These are phyloP conservation scores for Picea mariana DNA, from an alignment of 83 land plant genomes.

Conservation along the genomic window DNA sequence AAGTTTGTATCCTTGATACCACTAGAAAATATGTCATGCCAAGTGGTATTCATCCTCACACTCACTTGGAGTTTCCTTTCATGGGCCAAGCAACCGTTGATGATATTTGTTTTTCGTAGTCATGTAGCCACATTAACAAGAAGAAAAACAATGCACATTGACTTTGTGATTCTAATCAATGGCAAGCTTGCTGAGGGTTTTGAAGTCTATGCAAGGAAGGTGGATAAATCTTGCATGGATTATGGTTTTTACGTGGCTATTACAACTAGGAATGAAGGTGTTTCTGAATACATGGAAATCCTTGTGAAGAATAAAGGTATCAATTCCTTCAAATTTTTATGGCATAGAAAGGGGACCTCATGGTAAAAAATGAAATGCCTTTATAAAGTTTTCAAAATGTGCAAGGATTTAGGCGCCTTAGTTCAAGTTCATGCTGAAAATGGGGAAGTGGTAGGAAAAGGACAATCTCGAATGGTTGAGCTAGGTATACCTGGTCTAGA, in stretches of 20 bases:
- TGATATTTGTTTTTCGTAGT: conserved; percentile 78
- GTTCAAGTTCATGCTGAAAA: too few relatives aligned
- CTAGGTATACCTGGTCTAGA: conserved; percentile 97
- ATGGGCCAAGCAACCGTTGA: conserved; percentile 87
- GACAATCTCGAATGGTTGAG: conserved; percentile 82
- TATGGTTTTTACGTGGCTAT: conserved; percentile 23
- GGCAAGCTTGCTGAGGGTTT: conserved; percentile 78
- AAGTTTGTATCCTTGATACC: conserved; percentile 81
- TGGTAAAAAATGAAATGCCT: conserved; percentile 35
- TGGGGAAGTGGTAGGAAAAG: conserved; percentile 58
- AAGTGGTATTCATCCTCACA: conserved; percentile 97
- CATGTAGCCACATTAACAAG: conserved; percentile 96
- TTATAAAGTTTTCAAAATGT: too few relatives aligned
- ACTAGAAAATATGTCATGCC: conserved; percentile 98
- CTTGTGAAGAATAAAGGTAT: conserved; percentile 96
- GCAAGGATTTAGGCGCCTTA: too few relatives aligned
- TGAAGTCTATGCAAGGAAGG: conserved; percentile 67
- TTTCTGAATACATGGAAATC: conserved; percentile 84
- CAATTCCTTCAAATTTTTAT: conserved; percentile 94
- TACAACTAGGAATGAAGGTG: conserved; percentile 86
- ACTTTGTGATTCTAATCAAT: conserved; percentile 84
- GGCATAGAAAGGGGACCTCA: conserved; percentile 93
- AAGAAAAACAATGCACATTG: conserved; percentile 98
- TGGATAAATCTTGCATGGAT: conserved; percentile 86
- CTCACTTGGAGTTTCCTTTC: conserved; percentile 88